Base-by-base conservation (phyloP, 2,329 filamentous ascomycete species). In the Aureobasidium sp. region DNA sequence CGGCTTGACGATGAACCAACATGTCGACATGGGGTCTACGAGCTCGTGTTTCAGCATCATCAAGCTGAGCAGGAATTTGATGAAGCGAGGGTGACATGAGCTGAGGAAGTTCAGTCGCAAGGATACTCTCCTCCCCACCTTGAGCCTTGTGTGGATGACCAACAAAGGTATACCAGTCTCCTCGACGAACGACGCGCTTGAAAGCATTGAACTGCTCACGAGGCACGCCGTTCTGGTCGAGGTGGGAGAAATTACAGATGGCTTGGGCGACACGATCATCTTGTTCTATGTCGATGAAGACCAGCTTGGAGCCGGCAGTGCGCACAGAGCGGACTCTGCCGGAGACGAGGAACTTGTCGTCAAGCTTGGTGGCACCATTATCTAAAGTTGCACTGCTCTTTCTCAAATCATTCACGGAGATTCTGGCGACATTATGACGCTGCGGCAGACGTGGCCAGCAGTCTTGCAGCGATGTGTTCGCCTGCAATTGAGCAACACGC, bases 11-110 rank as follows among this genome's bases (percentile, higher is more conserved):
- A 72, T 93, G 89, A 62, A 93, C 86, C 33, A 97, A 82, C 74
- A 96, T 85, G 73, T 97, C 90, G 42, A 96, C 82, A 76, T 97
- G 92, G 24, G 91, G 90, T 67, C 88, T 85, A 65, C 88, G 84
- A 42, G 88, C 86, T 66, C 85, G 85, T 39, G 84, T 88, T 72
- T 93, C 89, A 45, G 84, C 80, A 70, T 91, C 85, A 52, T 81
- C 81, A 52, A 95, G 78, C 61, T 81, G 81, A 37, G 85, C 79
- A 0, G 94, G 94, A 15, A 96, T 80, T 66, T 88, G 86, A 67
- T 93, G 89, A 63, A 97, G 79, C 67, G 88, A 86, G 0, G 92
- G 92, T 15, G 90, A 84, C 49, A 96, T 76, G 12, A 96, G 78
- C 49, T 82, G 76, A 5, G 93, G 93, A 14, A 95, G 73, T 53